phyloP scores from a whole-genome alignment of 257 asterid species.

The Coffea canephora region DNA sequence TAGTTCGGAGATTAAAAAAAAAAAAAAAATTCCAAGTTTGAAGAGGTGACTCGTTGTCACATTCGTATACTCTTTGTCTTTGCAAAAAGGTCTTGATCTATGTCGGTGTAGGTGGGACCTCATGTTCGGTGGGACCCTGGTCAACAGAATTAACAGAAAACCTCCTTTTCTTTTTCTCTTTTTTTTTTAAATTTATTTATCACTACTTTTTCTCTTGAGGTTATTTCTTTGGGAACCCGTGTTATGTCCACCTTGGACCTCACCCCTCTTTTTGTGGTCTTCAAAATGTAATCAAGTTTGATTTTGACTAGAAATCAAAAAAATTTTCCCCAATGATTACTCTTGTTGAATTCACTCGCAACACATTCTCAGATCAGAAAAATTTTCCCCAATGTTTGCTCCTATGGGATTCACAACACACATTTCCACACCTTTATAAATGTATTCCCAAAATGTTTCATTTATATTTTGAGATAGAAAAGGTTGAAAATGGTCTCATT shows the following conservation, averaged over 20 bases:
- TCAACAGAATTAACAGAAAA: slow-evolving; percentile 17
- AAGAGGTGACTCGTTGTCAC: neutral
- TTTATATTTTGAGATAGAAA: neutral
- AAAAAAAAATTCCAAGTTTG: neutral
- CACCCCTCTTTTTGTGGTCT: neutral
- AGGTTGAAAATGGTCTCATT: neutral
- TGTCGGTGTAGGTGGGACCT: slow-evolving; percentile 7
- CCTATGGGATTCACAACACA: too few species aligned
- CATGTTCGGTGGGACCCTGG: neutral
- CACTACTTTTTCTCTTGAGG: neutral
- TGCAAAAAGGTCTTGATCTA: neutral
- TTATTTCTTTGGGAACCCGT: slow-evolving; percentile 3
- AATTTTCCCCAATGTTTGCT: too few species aligned
- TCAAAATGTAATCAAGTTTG: slow-evolving; percentile 3
- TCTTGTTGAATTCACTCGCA: too few species aligned
- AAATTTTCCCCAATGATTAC: too few species aligned
- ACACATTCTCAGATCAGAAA: too few species aligned
- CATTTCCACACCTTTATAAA: too few species aligned
- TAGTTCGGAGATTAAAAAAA: neutral
- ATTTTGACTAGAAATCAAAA: neutral
- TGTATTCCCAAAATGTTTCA: too few species aligned
- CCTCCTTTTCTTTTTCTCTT: neutral
- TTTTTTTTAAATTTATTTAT: neutral
- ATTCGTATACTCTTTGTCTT: neutral
- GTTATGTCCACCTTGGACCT: neutral